Conservation (phyloP, 139 green algal species). For the Eudorina sp. region DNA sequence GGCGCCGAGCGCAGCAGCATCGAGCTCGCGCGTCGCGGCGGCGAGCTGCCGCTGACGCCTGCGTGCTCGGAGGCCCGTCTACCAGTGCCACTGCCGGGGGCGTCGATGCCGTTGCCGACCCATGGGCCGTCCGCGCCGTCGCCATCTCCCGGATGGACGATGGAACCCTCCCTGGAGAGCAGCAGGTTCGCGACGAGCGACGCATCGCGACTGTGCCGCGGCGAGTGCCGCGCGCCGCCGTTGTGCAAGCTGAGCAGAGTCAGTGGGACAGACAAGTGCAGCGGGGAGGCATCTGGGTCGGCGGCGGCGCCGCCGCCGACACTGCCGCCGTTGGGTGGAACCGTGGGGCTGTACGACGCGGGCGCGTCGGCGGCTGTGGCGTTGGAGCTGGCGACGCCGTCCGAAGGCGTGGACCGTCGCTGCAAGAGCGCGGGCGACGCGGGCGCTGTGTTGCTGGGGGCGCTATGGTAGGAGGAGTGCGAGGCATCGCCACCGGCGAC, state of each 20-base stretch:
- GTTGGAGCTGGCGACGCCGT: background rate
- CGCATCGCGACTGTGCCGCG: background rate
- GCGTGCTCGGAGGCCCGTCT: background rate
- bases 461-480: background rate
- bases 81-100: background rate
- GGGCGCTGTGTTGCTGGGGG: background rate
- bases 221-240: background rate
- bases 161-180: constrained; percentile 8
- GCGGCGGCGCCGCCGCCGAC: background rate
- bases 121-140: background rate
- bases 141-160: background rate
- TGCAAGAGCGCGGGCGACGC: background rate
- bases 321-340: background rate
- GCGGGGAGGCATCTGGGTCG: background rate
- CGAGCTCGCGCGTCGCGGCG: background rate
- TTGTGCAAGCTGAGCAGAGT: constrained; percentile 36
- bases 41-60: background rate
- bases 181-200: background rate
- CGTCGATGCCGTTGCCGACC: background rate
- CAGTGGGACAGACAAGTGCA: constrained; percentile 1
- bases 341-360: background rate
- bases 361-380: background rate
- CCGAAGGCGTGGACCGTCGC: background rate
- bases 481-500: background rate
- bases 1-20: background rate